Evolutionary conservation across 257 asterid species (phyloP).

Genomic region (Jacaranda mimosifolia): DNA sequence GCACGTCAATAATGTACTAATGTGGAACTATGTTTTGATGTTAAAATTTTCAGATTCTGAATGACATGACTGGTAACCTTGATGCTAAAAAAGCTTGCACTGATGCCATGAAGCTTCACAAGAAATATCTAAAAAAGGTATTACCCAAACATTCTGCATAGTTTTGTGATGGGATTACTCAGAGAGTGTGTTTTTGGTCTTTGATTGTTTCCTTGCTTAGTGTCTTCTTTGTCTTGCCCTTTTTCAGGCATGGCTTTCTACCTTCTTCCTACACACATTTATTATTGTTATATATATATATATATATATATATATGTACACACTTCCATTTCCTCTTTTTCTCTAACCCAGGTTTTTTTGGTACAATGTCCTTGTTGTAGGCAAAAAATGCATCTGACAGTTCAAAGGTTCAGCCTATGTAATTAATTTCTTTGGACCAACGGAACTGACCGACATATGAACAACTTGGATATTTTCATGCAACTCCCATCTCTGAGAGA

Average conservation of each 20-base stretch:
- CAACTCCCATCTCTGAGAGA: slow-evolving; percentile 15
- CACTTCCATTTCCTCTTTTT: neutral
- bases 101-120: slow-evolving; percentile 88
- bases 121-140: slow-evolving; percentile 84
- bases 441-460: neutral
- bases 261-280: neutral
- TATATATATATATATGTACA: too few relatives aligned
- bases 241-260: neutral
- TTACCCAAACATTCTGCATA: neutral
- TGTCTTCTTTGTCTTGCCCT: neutral
- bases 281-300: neutral
- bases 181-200: neutral
- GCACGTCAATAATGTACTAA: neutral
- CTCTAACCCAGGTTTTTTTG: neutral
- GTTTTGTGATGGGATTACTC: neutral
- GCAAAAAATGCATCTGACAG: slow-evolving; percentile 34
- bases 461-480: slow-evolving; percentile 1
- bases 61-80: slow-evolving; percentile 81
- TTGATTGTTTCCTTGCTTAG: neutral
- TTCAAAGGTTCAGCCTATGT: slow-evolving; percentile 6
- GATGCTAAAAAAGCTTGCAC: slow-evolving; percentile 85
- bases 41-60: slow-evolving; percentile 62
- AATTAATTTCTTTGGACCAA: neutral
- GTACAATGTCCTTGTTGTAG: slow-evolving; percentile 25
- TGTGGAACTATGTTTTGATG: neutral